Evolutionary conservation across 2,329 filamentous ascomycete genomes (phyloP).

Genomic region (Thielaviopsis ethacetica): DNA sequence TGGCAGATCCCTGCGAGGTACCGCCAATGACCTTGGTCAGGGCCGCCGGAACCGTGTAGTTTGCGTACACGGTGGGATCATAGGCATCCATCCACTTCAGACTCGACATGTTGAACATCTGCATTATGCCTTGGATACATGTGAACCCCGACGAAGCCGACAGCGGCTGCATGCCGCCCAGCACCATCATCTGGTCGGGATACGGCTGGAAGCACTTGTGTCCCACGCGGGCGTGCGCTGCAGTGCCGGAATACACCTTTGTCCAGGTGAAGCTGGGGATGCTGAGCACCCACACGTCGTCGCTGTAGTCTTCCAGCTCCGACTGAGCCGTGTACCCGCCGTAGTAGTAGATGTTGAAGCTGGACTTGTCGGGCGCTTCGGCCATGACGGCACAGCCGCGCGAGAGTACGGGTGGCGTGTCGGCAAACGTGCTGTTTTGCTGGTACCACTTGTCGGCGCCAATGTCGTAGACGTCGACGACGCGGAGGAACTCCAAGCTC

Average conservation of each 20-base stretch:
- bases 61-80: conserved; percentile 41
- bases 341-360: conserved; percentile 73
- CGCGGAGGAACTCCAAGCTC: conserved; percentile 54
- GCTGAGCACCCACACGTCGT: conserved; percentile 69
- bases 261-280: conserved; percentile 73
- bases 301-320: conserved; percentile 24
- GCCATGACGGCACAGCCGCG: conserved; percentile 60
- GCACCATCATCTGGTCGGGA: conserved; percentile 63
- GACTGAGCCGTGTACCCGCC: conserved; percentile 50
- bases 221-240: conserved; percentile 45
- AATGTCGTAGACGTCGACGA: conserved; percentile 65
- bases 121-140: conserved; percentile 38
- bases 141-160: conserved; percentile 13
- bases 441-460: conserved; percentile 49
- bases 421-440: conserved; percentile 38
- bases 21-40: conserved; percentile 55
- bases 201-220: conserved; percentile 63
- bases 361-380: conserved; percentile 53
- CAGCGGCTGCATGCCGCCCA: conserved; percentile 45
- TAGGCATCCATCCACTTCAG: conserved; percentile 56
- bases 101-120: conserved; percentile 58
- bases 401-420: conserved; percentile 40
- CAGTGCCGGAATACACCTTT: conserved; percentile 28
- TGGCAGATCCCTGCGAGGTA: conserved; percentile 49
- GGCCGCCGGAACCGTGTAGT: conserved; percentile 53